Evolutionary conservation across 1,139 yeast species (phyloP).

Genomic region (Lodderomyces metapsilosis): DNA sequence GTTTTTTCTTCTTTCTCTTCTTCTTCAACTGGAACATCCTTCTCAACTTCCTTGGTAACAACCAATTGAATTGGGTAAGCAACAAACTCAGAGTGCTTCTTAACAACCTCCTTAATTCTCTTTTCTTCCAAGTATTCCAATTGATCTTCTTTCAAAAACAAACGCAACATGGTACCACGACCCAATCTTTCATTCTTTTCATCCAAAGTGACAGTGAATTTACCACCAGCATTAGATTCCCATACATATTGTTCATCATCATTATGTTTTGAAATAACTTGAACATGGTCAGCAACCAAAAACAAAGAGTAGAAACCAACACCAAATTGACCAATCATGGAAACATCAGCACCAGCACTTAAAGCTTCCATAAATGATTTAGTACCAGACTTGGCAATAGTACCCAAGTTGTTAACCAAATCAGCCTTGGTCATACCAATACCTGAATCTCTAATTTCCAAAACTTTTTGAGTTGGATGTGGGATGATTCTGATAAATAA

Average conservation of each 20-base stretch:
- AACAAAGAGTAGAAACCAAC: conserved; percentile 99
- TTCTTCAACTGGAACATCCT: conserved; percentile 76
- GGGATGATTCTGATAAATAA: conserved; percentile 97
- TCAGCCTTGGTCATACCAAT: conserved; percentile 99
- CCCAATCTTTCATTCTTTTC: conserved; percentile 79
- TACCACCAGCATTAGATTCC: conserved; percentile 99
- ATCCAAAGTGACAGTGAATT: conserved; percentile 93
- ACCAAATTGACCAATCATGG: conserved; percentile 99
- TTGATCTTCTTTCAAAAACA: conserved; percentile 98
- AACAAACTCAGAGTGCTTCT: conserved; percentile 99
- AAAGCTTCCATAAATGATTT: conserved; percentile 99
- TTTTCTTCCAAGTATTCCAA: conserved; percentile 98
- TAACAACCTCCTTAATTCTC: conserved; percentile 98
- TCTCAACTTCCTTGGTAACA: conserved; percentile 98
- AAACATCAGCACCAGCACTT: conserved; percentile 99
- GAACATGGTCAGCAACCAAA: conserved; percentile 99
- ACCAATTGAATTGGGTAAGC: conserved; percentile 98
- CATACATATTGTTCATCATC: conserved; percentile 99
- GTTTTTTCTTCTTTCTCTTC: conserved; percentile 48
- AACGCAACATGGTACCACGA: conserved; percentile 95
- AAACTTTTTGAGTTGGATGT: conserved; percentile 86
- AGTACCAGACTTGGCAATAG: conserved; percentile 99
- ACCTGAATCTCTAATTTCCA: conserved; percentile 99
- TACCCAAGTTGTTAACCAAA: conserved; percentile 98
- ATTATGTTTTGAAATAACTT: conserved; percentile 97